These are phyloP conservation scores for Metschnikowia proteae DNA, from an alignment of 805 yeast species.

Conservation along the genomic window DNA sequence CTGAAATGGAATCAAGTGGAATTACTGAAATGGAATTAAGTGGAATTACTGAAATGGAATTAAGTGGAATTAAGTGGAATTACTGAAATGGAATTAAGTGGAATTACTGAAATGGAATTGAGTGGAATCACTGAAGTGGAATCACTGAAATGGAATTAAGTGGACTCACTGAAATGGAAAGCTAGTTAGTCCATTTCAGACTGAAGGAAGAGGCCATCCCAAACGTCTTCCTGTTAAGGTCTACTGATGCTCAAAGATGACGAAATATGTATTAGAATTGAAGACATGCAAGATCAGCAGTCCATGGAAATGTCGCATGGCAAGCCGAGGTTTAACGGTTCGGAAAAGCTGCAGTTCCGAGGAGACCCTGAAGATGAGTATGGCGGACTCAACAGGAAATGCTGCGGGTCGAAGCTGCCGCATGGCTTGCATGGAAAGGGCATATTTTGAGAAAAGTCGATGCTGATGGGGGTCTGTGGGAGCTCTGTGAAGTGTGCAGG, in stretches of 20 bases:
- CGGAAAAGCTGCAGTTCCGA: not conserved
- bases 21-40: too few species aligned
- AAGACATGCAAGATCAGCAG: not conserved
- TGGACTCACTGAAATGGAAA: too few species aligned
- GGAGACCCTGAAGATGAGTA: not conserved
- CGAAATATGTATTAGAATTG: not conserved
- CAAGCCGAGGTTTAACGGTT: not conserved
- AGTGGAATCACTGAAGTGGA: too few species aligned
- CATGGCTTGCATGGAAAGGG: not conserved
- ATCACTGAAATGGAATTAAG: too few species aligned
- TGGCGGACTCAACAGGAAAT: constrained; percentile 1
- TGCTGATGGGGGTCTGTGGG: constrained; percentile 19
- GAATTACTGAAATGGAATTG: too few species aligned
- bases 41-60: too few species aligned
- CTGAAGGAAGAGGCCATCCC: too few species aligned
- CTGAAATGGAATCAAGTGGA: too few species aligned
- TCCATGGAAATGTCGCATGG: not conserved
- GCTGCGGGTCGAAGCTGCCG: not conserved
- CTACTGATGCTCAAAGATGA: not conserved
- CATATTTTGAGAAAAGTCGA: not conserved
- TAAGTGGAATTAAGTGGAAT: too few species aligned
- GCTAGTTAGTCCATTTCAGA: too few species aligned
- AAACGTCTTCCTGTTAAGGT: not conserved
- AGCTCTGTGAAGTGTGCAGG: not conserved
- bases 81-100: too few species aligned